These are phyloP conservation scores for Fusarium sp. DNA, from an alignment of 2,329 filamentous ascomycete genomes.

Conservation along the genomic window DNA sequence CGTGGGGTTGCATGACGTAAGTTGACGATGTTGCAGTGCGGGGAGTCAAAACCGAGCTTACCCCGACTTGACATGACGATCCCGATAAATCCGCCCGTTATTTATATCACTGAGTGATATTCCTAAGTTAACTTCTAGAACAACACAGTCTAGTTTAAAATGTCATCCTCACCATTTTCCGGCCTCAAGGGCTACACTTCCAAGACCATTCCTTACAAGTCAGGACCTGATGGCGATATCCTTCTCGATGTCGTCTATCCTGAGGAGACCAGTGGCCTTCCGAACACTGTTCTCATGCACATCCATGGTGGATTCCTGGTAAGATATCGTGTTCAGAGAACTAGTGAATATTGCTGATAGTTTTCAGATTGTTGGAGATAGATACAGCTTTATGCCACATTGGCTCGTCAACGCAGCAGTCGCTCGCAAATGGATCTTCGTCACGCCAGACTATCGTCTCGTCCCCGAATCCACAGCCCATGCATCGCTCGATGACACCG, in stretches of 20 bases:
- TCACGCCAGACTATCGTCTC: conserved; percentile 41
- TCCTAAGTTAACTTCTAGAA: fast-evolving
- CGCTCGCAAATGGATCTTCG: conserved; percentile 42
- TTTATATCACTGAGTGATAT: neutral
- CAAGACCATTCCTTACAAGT: conserved; percentile 33
- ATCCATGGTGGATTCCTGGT: conserved; percentile 41
- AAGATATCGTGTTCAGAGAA: fast-evolving
- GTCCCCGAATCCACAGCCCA: conserved; percentile 40
- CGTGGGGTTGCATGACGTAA: neutral
- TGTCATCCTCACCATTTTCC: conserved; percentile 7
- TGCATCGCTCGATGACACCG: conserved; percentile 25
- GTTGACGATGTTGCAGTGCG: neutral
- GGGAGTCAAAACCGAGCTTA: neutral
- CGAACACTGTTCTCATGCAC: conserved; percentile 33
- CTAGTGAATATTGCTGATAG: neutral
- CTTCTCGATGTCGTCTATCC: conserved; percentile 36
- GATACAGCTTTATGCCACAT: conserved; percentile 36
- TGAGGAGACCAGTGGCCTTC: conserved; percentile 6
- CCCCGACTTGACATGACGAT: neutral
- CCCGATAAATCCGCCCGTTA: neutral
- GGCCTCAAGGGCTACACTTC: conserved; percentile 31
- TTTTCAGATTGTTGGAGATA: conserved; percentile 35
- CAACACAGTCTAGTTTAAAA: neutral
- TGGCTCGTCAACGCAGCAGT: conserved; percentile 36
- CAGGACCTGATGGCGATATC: conserved; percentile 19